Percentiles rank a stretch among this genome's conserved stretches.
These are phyloP conservation scores for Paraphaeosphaeria sporulosa DNA, from an alignment of 2,329 filamentous ascomycete species.

Conservation along the genomic window DNA sequence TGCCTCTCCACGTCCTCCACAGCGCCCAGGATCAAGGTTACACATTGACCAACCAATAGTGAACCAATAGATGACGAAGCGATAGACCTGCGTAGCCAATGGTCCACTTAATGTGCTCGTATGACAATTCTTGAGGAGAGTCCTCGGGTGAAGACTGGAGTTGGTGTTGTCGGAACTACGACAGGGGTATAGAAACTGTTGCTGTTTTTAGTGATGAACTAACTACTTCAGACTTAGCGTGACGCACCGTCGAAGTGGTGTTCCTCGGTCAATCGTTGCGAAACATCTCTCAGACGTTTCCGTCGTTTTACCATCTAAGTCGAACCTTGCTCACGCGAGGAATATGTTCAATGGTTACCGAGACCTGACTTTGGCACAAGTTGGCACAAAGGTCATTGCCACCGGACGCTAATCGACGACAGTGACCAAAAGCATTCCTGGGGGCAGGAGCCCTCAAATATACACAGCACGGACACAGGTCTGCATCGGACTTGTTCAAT, in stretches of 20 bases:
- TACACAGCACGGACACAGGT: background rate
- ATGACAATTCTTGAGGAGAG: background rate
- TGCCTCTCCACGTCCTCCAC: background rate
- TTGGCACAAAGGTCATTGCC: background rate
- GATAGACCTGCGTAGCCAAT: background rate
- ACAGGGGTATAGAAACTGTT: background rate
- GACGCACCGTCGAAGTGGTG: background rate
- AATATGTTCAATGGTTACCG: background rate
- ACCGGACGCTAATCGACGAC: background rate
- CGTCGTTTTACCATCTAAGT: constrained; percentile 7
- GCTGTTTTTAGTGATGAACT: background rate
- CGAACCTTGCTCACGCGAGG: too few relatives aligned
- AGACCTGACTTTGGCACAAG: background rate
- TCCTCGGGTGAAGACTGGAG: background rate
- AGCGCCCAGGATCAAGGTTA: background rate
- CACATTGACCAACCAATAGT: background rate
- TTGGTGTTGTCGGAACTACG: background rate
- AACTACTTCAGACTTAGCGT: background rate
- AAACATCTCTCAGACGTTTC: constrained; percentile 17
- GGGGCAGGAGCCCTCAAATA: background rate
- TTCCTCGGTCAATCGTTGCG: constrained; percentile 10
- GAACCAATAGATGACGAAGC: background rate
- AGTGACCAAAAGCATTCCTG: background rate
- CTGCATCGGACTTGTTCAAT: background rate
- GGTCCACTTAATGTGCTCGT: background rate